phyloP scores from a whole-genome alignment of 352 stramenopile genomes.

The Globisporangium acanthophoron region DNA sequence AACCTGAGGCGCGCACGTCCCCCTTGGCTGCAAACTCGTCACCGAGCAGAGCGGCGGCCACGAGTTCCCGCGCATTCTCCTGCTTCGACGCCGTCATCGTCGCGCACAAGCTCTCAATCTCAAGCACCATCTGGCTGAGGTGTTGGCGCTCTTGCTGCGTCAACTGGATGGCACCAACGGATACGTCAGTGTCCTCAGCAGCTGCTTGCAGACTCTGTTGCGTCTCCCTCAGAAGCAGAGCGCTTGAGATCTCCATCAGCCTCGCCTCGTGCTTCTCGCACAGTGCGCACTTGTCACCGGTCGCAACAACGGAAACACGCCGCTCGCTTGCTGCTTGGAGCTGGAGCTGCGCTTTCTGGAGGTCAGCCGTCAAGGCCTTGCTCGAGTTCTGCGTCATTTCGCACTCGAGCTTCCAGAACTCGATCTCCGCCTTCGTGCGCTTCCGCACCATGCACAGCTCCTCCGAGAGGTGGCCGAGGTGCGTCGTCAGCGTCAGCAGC shows the following conservation, averaged over 20 bases:
- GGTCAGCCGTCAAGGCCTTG: slow-evolving; percentile 27
- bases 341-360: slow-evolving; percentile 25
- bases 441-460: slow-evolving; percentile 65
- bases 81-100: slow-evolving; percentile 33
- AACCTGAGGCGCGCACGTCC: slow-evolving; percentile 1
- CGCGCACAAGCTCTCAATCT: slow-evolving; percentile 42
- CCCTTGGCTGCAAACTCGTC: slow-evolving; percentile 8
- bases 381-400: slow-evolving; percentile 58
- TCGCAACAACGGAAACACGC: neutral
- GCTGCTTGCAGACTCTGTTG: slow-evolving; percentile 5
- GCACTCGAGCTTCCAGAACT: slow-evolving; percentile 66
- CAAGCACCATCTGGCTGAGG: slow-evolving; percentile 31
- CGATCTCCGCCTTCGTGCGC: slow-evolving; percentile 44
- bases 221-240: slow-evolving; percentile 20
- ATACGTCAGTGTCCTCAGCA: slow-evolving; percentile 2
- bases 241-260: slow-evolving; percentile 37
- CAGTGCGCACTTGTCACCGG: slow-evolving; percentile 18
- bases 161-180: slow-evolving; percentile 5
- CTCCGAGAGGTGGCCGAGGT: slow-evolving; percentile 61
- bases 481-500: slow-evolving; percentile 53
- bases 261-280: slow-evolving; percentile 56
- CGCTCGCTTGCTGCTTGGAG: slow-evolving; percentile 18
- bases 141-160: slow-evolving; percentile 33
- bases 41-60: slow-evolving; percentile 17
- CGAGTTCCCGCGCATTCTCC: slow-evolving; percentile 17